Base-by-base conservation (phyloP, 2,329 filamentous ascomycete species). In the Penicillium sp. region DNA sequence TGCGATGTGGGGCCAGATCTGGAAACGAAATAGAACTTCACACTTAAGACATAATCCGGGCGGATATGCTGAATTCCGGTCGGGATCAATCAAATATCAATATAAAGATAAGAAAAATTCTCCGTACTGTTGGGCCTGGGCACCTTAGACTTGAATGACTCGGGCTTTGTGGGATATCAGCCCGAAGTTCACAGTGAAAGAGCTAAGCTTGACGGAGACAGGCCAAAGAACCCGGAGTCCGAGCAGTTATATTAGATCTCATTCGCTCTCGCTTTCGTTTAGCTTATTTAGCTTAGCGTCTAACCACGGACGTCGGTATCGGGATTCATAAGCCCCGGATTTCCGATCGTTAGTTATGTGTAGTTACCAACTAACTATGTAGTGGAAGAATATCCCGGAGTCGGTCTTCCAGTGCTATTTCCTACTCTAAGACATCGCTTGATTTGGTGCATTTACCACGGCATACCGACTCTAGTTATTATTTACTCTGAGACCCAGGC, bases 181-280 rank as follows among this genome's bases (percentile, higher is more conserved):
- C 35, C 35, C 35, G 35, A 24, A 2, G 20, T n/a, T 37, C 9
- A 14, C 31, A 4, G 13, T 32, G n/a, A 10, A 24, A 23, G 34
- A 22, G 35, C 35, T 37, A 24, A 37, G 22, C 35, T 37, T 37
- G 20, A 18, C n/a, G 16, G 29, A 32, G 14, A 14, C 29, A 32
- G 29, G 34, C 31, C 4, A 18, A 26, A 20, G 18, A 34, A 28
- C 3, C 37, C 22, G 24, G 24, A 27, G 13, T 16, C 18, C 18
- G 27, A 20, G 24, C 16, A 14, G 31, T 22, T 28, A 8, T 34
- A 9, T 16, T 18, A 14, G 31, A 8, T 18, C 14, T 16, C 27
- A 18, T 26, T 47, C 45, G 45, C 27, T 32, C 18, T 47, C 45
- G 45, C 29, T 36, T 47, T 47, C 45, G 45, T 35, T 47, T 43